phyloP scores from a whole-genome alignment of 176 grass and related monocot genomes.

The Elaeis guineensis region DNA sequence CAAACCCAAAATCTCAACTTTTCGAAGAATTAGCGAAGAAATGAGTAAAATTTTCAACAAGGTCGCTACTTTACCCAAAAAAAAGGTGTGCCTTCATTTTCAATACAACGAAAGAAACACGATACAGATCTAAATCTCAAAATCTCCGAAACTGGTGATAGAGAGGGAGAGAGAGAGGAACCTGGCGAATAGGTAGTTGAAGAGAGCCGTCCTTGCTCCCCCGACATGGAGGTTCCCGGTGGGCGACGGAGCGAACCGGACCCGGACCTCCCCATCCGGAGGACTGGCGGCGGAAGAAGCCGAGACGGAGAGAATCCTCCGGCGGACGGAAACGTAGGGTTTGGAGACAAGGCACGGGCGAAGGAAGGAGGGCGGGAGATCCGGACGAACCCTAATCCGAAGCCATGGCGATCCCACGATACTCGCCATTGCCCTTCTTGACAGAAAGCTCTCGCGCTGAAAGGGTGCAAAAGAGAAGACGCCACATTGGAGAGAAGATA shows the following conservation, averaged over 20 bases:
- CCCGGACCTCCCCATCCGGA: slow-evolving; percentile 45
- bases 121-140: too few species aligned
- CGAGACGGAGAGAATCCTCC: slow-evolving; percentile 38
- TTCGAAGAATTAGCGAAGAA: too few species aligned
- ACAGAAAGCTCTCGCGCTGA: too few species aligned
- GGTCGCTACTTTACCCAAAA: too few species aligned
- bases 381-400: slow-evolving; percentile 41
- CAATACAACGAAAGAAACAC: too few species aligned
- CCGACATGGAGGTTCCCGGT: slow-evolving; percentile 89
- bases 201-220: slow-evolving; percentile 78
- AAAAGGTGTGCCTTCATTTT: too few species aligned
- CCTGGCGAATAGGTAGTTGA: slow-evolving; percentile 95
- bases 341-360: slow-evolving; percentile 12
- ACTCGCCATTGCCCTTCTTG: slow-evolving; percentile 14
- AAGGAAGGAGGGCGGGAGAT: slow-evolving; percentile 2
- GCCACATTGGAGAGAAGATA: too few species aligned
- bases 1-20: too few species aligned
- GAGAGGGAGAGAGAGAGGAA: neutral
- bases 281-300: neutral
- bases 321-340: slow-evolving; percentile 16
- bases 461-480: too few species aligned
- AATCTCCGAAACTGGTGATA: neutral
- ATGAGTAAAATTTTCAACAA: too few species aligned
- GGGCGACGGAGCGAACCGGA: slow-evolving; percentile 84
- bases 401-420: slow-evolving; percentile 28